Evolutionary conservation across 495 filamentous ascomycete genomes (phyloP), one percentile per base, ranked within the genome.

Genomic region (Pyrenopolyporus hunteri): DNA sequence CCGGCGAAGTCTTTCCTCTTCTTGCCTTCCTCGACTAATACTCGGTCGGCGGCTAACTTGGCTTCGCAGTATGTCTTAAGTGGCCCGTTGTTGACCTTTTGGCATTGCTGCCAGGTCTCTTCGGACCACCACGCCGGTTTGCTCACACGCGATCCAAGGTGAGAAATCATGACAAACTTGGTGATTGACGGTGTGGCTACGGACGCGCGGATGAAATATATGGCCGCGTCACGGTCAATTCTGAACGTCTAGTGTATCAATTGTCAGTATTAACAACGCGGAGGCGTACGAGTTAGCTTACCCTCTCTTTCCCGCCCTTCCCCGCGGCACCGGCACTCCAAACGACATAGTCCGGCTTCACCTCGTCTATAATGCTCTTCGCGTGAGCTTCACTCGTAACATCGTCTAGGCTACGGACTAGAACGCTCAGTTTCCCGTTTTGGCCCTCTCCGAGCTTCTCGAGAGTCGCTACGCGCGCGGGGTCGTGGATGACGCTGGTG

Each of bases 281-380:
- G 5, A 22, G 6, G 14, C 16, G 4, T 19, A 25, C 10, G 6
- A 6, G 40, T 6, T 20, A 13, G 53, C 66, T 16, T 66, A 78
- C 76, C 53, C 87, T 75, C 16, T 79, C 71, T 0, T 85, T 73
- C 3, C 84, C 87, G 31, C 90, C 90, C 74, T 90, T 90, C 6
- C 90, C 90, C 29, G 88, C 90, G 17, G 90, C 90, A 19, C 86
- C 89, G 29, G 91, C 91, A 66, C 85, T 85, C 86, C 86, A 96
- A 40, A 93, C 82, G 7, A 95, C 86, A 70, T 87, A 92, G 58
- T 90, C 84, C 0, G 85, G 82, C 33, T 78, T 78, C 1, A 82
- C 80, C 28, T 81, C 69, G 11, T 87, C 82, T 22, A 91, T 65
- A 60, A 91, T 77, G 51, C 72, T 73, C 64, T 83, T 75, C 1